Evolutionary conservation across 768 basidiomycete species (phyloP), one percentile per base, ranked within the genome.

Genomic region (Strobilomyces confusus): DNA sequence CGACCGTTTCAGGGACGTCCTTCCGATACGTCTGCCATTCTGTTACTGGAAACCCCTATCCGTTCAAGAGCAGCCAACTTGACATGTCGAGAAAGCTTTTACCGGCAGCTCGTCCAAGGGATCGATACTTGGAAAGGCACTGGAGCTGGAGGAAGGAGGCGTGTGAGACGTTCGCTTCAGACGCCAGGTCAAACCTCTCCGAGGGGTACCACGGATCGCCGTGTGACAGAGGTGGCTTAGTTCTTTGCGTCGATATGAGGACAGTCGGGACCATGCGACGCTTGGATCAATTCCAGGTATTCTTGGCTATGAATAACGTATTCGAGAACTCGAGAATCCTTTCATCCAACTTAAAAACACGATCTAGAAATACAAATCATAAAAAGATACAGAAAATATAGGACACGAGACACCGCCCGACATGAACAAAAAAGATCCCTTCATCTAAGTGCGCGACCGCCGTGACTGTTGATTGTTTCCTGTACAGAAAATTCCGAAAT

Each of bases 11-110:
- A 7, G 58, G 59, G 23, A 63, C 64, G 2, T 66, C 64, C 7
- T 57, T 53, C 9, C 32, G 51, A 36, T 50, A 22, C 50, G 43
- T 62, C 59, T 51, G 68, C 11, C n/a, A 52, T 47, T 54, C 63
- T 23, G 68, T 68, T 41, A 66, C 77, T 12, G 77, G 77, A 19
- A 82, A 80, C 56, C 76, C 79, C 1, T 79, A 71, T 57, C 68
- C 78, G 5, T 75, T 80, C 65, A 64, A 72, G 29, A 66, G 65
- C 29, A 43, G 70, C 80, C 37, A 78, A 79, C 55, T 1, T 25
- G 53, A 62, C 1, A 75, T 22, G 66, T 82, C 12, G 72, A 78
- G 15, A 67, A 69, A n/a, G n/a, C n/a, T n/a, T n/a, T n/a, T n/a
- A n/a, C n/a, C n/a, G 73, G 72, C 1, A 41, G 66, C 13, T 71